Evolutionary conservation across 2,329 filamentous ascomycete species (phyloP).

Genomic region (Emmonsiellopsis sp.): DNA sequence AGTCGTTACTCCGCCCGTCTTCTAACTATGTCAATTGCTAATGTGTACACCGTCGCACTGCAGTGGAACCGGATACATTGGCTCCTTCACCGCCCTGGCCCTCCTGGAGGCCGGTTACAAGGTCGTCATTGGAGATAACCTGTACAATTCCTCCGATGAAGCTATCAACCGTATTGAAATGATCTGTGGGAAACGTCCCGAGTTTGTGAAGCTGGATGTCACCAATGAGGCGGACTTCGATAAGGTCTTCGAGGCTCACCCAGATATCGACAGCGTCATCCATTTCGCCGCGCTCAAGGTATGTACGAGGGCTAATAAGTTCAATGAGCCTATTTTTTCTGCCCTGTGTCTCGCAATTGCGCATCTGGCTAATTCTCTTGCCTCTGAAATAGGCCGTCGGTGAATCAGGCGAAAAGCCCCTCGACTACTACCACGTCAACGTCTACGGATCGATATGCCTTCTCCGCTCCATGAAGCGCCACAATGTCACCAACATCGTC

Average conservation of each 20-base stretch:
- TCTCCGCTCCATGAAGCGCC: conserved; percentile 73
- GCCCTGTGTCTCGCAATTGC: neutral
- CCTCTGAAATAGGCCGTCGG: conserved; percentile 64
- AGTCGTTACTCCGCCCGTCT: conserved; percentile 6
- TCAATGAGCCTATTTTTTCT: neutral
- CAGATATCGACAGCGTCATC: conserved; percentile 94
- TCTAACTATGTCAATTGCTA: conserved; percentile 18
- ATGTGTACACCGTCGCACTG: conserved; percentile 13
- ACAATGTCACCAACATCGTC: conserved; percentile 93
- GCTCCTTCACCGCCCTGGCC: conserved; percentile 87
- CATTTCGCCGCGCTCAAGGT: conserved; percentile 98
- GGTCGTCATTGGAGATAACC: conserved; percentile 90
- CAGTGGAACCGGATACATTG: conserved; percentile 98
- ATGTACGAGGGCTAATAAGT: conserved; percentile 16
- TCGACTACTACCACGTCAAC: conserved; percentile 97
- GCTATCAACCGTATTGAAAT: conserved; percentile 91
- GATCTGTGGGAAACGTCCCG: conserved; percentile 76
- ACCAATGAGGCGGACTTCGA: conserved; percentile 77
- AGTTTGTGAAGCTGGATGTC: conserved; percentile 78
- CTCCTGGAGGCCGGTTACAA: conserved; percentile 92
- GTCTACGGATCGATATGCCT: conserved; percentile 86
- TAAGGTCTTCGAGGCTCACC: conserved; percentile 77
- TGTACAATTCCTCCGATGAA: conserved; percentile 93
- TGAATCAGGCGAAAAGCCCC: conserved; percentile 84
- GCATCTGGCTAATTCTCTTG: conserved; percentile 1